A percentile compares a stretch with the other conserved stretches of the same genome.
phyloP scores from a whole-genome alignment of 176 grass and related monocot species.

The Miscanthus lutarioriparius region DNA sequence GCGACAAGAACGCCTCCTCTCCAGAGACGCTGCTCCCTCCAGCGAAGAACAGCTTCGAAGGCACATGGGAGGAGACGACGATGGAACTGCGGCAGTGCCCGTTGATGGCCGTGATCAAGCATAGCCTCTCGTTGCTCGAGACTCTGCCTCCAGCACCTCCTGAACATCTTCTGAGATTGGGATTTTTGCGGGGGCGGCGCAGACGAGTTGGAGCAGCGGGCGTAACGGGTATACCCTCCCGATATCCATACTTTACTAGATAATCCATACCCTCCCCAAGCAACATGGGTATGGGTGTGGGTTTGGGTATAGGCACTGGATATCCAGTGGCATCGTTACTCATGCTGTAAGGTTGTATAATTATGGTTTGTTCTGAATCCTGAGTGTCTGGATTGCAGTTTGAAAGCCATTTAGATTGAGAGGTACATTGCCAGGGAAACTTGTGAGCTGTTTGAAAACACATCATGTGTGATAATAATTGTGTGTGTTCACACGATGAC shows the following conservation, averaged over 20 bases:
- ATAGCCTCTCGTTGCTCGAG: too few species aligned
- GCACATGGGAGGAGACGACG: too few species aligned
- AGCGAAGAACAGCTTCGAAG: too few species aligned
- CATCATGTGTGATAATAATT: background rate
- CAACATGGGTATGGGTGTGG: background rate
- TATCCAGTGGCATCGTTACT: background rate
- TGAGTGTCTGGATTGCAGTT: background rate
- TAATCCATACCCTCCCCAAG: background rate
- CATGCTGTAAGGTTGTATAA: background rate
- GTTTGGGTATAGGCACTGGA: background rate
- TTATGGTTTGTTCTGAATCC: background rate
- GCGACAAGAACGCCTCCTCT: too few species aligned
- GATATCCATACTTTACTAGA: background rate
- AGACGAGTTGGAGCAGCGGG: too few species aligned
- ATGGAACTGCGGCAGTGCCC: too few species aligned
- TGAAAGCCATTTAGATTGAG: background rate
- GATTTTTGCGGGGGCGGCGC: too few species aligned
- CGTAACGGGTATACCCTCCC: too few species aligned
- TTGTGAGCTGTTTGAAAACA: slow-evolving; percentile 4
- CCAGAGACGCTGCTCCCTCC: too few species aligned
- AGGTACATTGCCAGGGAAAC: background rate
- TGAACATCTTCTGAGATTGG: too few species aligned
- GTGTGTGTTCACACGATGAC: background rate
- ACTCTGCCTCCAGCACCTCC: too few species aligned
- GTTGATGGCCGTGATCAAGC: too few species aligned